These are phyloP conservation scores for Salvia rosmarinus DNA, from an alignment of 257 asterid genomes.

Conservation along the genomic window DNA sequence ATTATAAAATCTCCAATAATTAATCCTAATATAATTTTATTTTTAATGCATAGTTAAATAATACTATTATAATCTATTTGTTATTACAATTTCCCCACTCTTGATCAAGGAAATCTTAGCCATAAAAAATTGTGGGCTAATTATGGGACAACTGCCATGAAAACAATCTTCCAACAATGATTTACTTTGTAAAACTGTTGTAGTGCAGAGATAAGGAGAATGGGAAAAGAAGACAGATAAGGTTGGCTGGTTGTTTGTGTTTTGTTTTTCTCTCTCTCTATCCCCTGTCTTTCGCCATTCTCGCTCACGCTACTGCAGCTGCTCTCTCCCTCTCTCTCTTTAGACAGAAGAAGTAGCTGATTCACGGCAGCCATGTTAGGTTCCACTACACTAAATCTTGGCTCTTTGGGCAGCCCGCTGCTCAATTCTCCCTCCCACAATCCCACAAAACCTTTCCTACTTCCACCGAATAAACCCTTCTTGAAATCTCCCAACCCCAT, in stretches of 20 bases:
- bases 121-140: conserved; percentile 1
- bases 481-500: conserved; percentile 46
- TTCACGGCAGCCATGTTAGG: conserved; percentile 58
- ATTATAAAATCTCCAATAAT: too few relatives aligned
- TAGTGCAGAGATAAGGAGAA: conserved; percentile 50
- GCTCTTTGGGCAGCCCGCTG: conserved; percentile 49
- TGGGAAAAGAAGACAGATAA: conserved; percentile 51
- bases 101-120: conserved; percentile 15
- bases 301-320: neutral
- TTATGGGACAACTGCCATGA: conserved; percentile 16
- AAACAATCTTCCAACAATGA: conserved; percentile 33
- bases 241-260: conserved; percentile 47
- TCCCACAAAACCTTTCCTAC: conserved; percentile 48
- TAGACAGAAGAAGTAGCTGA: conserved; percentile 11
- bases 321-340: neutral
- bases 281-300: conserved; percentile 24
- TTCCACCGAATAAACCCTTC: conserved; percentile 42
- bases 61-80: too few relatives aligned
- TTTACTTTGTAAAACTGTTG: conserved; percentile 16
- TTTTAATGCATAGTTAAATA: too few relatives aligned
- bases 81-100: too few relatives aligned
- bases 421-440: conserved; percentile 44
- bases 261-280: conserved; percentile 35
- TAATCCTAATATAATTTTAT: too few relatives aligned
- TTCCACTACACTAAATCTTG: conserved; percentile 64